These are phyloP conservation scores for Pulveroboletus sp. DNA, from an alignment of 768 basidiomycete genomes.

Conservation along the genomic window DNA sequence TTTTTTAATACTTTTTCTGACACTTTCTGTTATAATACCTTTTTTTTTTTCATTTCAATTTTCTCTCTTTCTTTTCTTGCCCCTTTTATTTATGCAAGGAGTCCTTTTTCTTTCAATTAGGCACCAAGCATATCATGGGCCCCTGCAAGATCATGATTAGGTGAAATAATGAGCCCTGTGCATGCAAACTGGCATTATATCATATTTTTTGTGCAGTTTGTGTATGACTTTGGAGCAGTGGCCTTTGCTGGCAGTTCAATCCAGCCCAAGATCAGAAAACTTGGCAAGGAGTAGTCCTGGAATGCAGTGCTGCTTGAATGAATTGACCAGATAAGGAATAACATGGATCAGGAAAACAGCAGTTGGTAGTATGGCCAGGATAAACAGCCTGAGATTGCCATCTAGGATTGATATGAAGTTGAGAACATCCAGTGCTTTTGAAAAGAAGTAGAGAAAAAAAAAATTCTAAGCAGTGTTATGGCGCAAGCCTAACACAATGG, in stretches of 20 bases:
- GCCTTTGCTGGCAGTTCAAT: slow-evolving; percentile 55
- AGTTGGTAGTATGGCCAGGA: slow-evolving; percentile 13
- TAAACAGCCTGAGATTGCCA: not conserved
- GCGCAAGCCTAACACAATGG: too few species aligned
- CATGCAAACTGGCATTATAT: slow-evolving; percentile 34
- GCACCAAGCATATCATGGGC: slow-evolving; percentile 66
- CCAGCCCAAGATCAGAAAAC: slow-evolving; percentile 73
- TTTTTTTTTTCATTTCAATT: too few species aligned
- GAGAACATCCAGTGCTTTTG: slow-evolving; percentile 10
- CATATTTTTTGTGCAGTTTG: slow-evolving; percentile 66
- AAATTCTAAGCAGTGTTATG: too few species aligned
- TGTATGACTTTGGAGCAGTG: slow-evolving; percentile 75
- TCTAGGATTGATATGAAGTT: slow-evolving; percentile 2
- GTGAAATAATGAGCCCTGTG: not conserved
- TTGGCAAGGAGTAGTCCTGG: slow-evolving; percentile 69
- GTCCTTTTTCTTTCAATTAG: too few species aligned
- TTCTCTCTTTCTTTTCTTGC: too few species aligned
- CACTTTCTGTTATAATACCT: too few species aligned
- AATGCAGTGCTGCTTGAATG: slow-evolving; percentile 52
- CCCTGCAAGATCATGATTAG: slow-evolving; percentile 33
- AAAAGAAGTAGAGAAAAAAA: not conserved
- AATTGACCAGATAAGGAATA: slow-evolving; percentile 51
- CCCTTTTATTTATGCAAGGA: too few species aligned
- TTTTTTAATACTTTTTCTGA: too few species aligned
- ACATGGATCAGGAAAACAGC: slow-evolving; percentile 30